Evolutionary conservation across 345 rosid species (phyloP).

Genomic region (Cardamine resedifolia): DNA sequence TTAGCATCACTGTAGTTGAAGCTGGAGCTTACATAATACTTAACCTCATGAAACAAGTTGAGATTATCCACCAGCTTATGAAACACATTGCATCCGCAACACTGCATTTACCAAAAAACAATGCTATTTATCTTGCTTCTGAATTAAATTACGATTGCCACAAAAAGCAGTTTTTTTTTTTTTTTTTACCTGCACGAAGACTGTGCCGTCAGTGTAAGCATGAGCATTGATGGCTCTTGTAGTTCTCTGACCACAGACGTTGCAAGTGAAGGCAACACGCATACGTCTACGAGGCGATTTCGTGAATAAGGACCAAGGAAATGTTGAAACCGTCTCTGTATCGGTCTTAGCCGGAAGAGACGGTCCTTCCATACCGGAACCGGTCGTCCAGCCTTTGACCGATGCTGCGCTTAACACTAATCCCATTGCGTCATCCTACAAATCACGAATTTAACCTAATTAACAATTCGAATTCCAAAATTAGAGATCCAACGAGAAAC

Average conservation of each 20-base stretch:
- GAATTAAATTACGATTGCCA: not conserved
- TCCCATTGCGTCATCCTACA: constrained; percentile 85
- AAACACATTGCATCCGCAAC: constrained; percentile 91
- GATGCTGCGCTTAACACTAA: constrained; percentile 80
- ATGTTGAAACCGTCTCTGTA: constrained; percentile 62
- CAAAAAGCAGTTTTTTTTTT: not conserved
- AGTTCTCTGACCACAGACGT: constrained; percentile 85
- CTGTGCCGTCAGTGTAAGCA: constrained; percentile 92
- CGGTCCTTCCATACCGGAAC: constrained; percentile 96
- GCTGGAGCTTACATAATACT: constrained; percentile 68
- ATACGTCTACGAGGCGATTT: constrained; percentile 87
- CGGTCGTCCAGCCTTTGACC: constrained; percentile 89
- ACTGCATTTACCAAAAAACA: constrained; percentile 42
- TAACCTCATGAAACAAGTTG: constrained; percentile 89
- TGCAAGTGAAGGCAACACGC: constrained; percentile 96
- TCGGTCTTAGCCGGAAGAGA: constrained; percentile 59
- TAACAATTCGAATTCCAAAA: not conserved
- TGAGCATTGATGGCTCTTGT: constrained; percentile 90
- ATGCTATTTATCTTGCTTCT: not conserved
- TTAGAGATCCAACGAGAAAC: not conserved
- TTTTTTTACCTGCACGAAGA: constrained; percentile 89
- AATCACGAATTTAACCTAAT: constrained; percentile 4
- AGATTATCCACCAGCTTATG: constrained; percentile 95
- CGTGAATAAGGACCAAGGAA: constrained; percentile 92
- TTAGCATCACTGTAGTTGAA: constrained; percentile 56